These are phyloP conservation scores for Santalum album DNA, from an alignment of 164 flowering plant species.

Conservation along the genomic window DNA sequence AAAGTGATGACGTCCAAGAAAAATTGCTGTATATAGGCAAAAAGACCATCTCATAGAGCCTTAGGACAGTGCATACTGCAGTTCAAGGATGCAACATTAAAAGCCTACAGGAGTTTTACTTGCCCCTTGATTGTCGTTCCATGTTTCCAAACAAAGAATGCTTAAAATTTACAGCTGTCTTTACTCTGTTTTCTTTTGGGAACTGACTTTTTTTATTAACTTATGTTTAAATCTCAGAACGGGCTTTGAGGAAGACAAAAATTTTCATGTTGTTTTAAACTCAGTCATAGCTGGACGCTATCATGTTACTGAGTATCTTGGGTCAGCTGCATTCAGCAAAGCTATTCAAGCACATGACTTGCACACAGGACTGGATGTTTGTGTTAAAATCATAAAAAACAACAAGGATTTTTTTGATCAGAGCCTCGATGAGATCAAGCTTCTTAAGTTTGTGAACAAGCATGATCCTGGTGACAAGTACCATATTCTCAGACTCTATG, in stretches of 20 bases:
- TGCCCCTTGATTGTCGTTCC: too few relatives aligned
- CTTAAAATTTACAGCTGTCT: background rate
- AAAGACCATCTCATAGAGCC: too few relatives aligned
- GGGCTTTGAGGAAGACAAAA: constrained; percentile 99
- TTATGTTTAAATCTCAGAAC: constrained; percentile 68
- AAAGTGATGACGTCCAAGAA: too few relatives aligned
- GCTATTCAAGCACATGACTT: constrained; percentile 99
- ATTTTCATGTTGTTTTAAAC: constrained; percentile 88
- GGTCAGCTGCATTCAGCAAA: constrained; percentile 99
- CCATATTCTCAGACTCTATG: constrained; percentile 86
- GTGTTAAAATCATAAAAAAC: constrained; percentile 95
- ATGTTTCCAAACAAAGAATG: too few relatives aligned
- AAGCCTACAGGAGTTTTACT: too few relatives aligned
- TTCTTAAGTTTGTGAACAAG: constrained; percentile 93
- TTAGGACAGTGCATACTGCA: too few relatives aligned
- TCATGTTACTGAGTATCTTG: constrained; percentile 98
- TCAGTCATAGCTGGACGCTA: constrained; percentile 97
- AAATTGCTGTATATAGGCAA: too few relatives aligned
- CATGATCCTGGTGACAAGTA: constrained; percentile 97
- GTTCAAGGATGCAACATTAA: too few relatives aligned
- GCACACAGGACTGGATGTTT: constrained; percentile 98
- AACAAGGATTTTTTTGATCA: constrained; percentile 99
- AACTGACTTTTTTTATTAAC: too few relatives aligned
- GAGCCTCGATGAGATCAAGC: constrained; percentile 99
- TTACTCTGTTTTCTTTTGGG: background rate